Conservation (phyloP, 78 protist genomes). For the Andalucia godoyi region DNA sequence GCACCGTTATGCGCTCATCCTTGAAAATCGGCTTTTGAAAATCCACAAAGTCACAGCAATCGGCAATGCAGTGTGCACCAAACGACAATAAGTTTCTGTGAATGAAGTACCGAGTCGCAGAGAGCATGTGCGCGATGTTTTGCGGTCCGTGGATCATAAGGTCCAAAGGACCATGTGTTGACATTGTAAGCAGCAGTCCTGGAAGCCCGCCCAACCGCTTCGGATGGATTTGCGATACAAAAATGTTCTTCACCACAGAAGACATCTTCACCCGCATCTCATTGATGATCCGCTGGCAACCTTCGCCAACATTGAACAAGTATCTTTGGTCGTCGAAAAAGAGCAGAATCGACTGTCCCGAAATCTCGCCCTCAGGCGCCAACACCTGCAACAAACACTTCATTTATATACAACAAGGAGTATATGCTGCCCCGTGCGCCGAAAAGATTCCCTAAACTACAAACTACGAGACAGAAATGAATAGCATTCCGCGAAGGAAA, state of each 20-base stretch:
- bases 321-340: neutral
- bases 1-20: neutral
- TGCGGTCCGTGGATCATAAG: neutral
- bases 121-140: neutral
- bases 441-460: too few relatives aligned
- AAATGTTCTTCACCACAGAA: neutral
- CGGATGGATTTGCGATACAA: neutral
- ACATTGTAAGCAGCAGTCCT: conserved; percentile 1
- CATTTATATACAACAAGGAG: too few relatives aligned
- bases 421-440: too few relatives aligned
- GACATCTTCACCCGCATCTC: neutral
- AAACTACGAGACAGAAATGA: too few relatives aligned
- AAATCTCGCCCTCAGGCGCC: too few relatives aligned
- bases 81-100: neutral
- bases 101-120: neutral
- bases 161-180: neutral
- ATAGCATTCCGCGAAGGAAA: too few relatives aligned
- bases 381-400: too few relatives aligned
- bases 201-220: neutral
- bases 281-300: neutral
- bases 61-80: neutral
- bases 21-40: neutral
- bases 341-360: neutral
- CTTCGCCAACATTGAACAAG: conserved; percentile 3
- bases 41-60: neutral